phyloP scores from a whole-genome alignment of 1,139 yeast species.

The Hyphopichia buzzinii region DNA sequence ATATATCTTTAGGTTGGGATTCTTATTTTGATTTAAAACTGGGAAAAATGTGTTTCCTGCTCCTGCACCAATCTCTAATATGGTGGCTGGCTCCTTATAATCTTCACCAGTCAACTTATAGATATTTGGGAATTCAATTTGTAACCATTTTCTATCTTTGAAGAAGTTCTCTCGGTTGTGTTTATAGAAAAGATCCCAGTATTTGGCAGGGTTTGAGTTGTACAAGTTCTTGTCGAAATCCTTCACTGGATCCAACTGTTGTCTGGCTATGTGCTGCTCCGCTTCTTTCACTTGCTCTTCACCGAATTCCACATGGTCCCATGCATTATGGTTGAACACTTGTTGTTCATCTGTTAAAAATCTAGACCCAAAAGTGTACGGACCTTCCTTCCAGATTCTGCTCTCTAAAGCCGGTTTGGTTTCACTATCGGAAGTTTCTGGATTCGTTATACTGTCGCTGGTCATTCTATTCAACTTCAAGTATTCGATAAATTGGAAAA shows the following conservation, averaged over 20 bases:
- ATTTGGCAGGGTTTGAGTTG: conserved; percentile 85
- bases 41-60: conserved; percentile 98
- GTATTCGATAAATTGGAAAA: no score
- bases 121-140: conserved; percentile 85
- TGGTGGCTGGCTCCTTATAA: conserved; percentile 62
- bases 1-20: conserved; percentile 66
- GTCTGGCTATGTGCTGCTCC: conserved; percentile 68
- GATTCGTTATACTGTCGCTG: conserved; percentile 2
- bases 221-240: conserved; percentile 79
- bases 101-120: conserved; percentile 73
- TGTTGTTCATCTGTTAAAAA: conserved; percentile 67
- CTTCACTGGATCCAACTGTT: conserved; percentile 76
- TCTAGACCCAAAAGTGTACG: conserved; percentile 91
- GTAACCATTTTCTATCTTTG: conserved; percentile 95
- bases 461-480: no score
- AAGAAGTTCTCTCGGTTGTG: conserved; percentile 91
- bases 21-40: conserved; percentile 74
- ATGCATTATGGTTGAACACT: conserved; percentile 92
- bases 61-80: conserved; percentile 96
- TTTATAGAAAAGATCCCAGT: conserved; percentile 93
- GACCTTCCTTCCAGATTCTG: conserved; percentile 80
- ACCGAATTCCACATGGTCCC: conserved; percentile 99
- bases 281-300: conserved; percentile 82
- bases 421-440: conserved; percentile 9
- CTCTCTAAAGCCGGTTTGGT: conserved; percentile 42